Evolutionary conservation across 2,329 filamentous ascomycete genomes (phyloP).

Genomic region (Trichoderma koningii): DNA sequence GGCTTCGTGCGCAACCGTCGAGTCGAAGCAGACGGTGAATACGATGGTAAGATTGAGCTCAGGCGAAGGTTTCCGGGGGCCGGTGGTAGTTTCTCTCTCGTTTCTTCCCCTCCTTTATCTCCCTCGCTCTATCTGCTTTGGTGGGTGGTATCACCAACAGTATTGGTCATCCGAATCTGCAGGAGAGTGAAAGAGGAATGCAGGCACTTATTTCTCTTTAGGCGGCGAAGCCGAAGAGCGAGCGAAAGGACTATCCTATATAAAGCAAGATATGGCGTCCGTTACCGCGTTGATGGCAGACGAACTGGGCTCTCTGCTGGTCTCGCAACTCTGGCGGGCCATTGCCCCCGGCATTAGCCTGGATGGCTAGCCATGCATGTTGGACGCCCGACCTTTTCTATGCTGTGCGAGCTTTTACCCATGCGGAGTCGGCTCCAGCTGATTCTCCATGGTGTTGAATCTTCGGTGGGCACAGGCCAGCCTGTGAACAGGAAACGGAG

Average conservation of each 20-base stretch:
- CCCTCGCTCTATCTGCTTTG: constrained; percentile 11
- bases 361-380: constrained; percentile 20
- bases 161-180: constrained; percentile 10
- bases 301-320: constrained; percentile 11
- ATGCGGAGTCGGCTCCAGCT: constrained; percentile 9
- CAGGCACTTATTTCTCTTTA: neutral
- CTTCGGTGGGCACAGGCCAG: constrained; percentile 20
- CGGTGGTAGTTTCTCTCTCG: neutral
- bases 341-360: constrained; percentile 13
- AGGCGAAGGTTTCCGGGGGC: neutral
- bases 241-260: constrained; percentile 2
- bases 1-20: neutral
- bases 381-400: constrained; percentile 2
- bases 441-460: constrained; percentile 12
- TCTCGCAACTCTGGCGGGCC: constrained; percentile 1
- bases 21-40: neutral
- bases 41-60: neutral
- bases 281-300: neutral
- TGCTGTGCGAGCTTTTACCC: constrained; percentile 1
- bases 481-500: constrained; percentile 3
- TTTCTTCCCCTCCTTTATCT: constrained; percentile 18
- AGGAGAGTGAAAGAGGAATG: neutral
- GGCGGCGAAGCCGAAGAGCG: neutral
- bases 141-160: constrained; percentile 21
- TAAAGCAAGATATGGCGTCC: neutral